Evolutionary conservation across 73 alveolate genomes (phyloP), one percentile per base, ranked within the genome.

Genomic region (Paramecium caudatum): DNA sequence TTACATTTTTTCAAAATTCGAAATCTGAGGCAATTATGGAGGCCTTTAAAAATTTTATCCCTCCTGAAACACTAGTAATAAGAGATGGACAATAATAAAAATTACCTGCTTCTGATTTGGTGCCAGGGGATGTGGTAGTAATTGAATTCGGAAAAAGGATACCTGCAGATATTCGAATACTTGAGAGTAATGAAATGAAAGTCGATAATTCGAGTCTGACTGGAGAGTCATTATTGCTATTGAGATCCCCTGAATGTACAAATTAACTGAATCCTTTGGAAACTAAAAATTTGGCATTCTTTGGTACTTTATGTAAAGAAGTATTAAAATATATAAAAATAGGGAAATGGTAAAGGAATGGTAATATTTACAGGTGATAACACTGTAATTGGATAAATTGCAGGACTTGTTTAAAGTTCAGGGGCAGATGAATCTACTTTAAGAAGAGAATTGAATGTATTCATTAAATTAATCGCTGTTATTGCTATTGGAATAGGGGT

Each of bases 21-120:
- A 94, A 96, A 62, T 90, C 98, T 47, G 96, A 95, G 19, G 98
- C 98, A 55, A 92, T 96, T 30, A 95, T 96, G 98, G 98, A 95
- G 43, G 82, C 96, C 32, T 96, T 96, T 91, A 95, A 95, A 32
- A 74, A 93, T 48, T 63, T 93, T 41, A 92, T 93, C 23, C 95
- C 95, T 30, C 95, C 91, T 12, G 92, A 90, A 25, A 63, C 95
- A 13, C 25, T 61, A 12, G 98, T 94, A 17, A 82, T 62, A 25
- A 46, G 97, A 46, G 97, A 91, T 15, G 97, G 97, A 0, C 0
- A 21, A 30, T 46, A 91, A 91, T 23, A 61, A 91, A 63, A 48
- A 23, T 78, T 94, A 9, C 90, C 91, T 1, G 93, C 96, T 1
- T 15, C 48, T 2, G 69, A 94, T 15, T 74, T 94, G 21, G 97